Base-by-base conservation (phyloP, 495 filamentous ascomycete genomes). In the Neurospora sp. region DNA sequence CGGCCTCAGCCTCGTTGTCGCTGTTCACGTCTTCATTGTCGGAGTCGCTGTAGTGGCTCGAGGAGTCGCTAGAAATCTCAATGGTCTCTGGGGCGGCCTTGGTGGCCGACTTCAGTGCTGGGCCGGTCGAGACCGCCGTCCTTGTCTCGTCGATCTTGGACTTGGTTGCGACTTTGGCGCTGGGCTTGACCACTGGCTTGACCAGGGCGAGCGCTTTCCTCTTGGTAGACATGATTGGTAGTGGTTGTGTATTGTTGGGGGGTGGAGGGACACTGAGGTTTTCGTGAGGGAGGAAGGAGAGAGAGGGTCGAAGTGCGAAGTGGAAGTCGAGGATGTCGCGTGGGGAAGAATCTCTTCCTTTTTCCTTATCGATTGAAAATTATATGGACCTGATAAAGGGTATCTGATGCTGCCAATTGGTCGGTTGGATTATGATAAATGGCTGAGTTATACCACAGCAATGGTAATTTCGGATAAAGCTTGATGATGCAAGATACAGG, bases 91-190 rank as follows among this genome's bases (percentile, higher is more conserved):
- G 69, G 17, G 75, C 69, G 39, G 71, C 70, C 69, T 76, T 81
- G 24, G 80, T 77, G 13, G 76, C 78, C 39, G 74, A 71, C 24
- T 77, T 77, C 71, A 70, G 66, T 19, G 79, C 75, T 10, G 76
- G 69, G 11, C 76, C 79, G 9, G 74, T 76, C 10, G 83, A 82
- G 19, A 97, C 91, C 5, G 91, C 86, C 48, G 92, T 85, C 71
- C 84, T 88, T 19, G 92, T 89, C 78, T 97, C 93, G 81, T 97
- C 90, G 62, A 97, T 89, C 40, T 86, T 87, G 74, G 91, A 86
- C 48, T 85, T 88, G 39, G 86, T 76, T 28, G 88, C 83, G 74
- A 90, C 75, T 74, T 82, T 92, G 39, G 87, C 85, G 66, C 87
- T 89, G 73, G 89, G 89, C 80, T 88, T 89, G 40, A 85, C 79